Percentiles rank a stretch among this genome's conserved stretches.
Conservation (phyloP, 2,329 filamentous ascomycete genomes). For the Nigrospora osmanthi region DNA sequence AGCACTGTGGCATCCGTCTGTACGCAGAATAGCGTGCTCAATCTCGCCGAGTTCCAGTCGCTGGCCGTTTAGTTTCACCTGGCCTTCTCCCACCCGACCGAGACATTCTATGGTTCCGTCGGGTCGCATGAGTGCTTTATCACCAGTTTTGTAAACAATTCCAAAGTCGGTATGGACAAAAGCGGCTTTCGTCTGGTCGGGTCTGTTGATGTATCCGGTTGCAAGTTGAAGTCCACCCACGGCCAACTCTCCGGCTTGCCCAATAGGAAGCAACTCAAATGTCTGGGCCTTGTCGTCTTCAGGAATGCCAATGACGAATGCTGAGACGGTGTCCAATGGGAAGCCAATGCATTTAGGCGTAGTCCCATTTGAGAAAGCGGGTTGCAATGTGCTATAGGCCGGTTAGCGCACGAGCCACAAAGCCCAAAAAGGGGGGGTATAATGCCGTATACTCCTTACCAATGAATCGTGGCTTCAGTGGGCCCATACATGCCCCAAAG, state of each 20-base stretch:
- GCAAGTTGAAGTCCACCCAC: slow-evolving; percentile 77
- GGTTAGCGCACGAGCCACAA: neutral
- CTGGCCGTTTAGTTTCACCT: slow-evolving; percentile 40
- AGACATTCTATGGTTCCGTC: slow-evolving; percentile 20
- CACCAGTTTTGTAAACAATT: slow-evolving; percentile 24
- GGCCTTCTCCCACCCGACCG: slow-evolving; percentile 46
- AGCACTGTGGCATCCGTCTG: slow-evolving; percentile 54
- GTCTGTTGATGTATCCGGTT: slow-evolving; percentile 71
- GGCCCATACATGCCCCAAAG: slow-evolving; percentile 93
- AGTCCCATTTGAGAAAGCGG: slow-evolving; percentile 47
- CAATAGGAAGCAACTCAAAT: slow-evolving; percentile 51
- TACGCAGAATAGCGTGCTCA: slow-evolving; percentile 54
- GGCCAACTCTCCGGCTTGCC: slow-evolving; percentile 70
- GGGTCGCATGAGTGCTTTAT: slow-evolving; percentile 17
- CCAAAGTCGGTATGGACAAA: slow-evolving; percentile 53
- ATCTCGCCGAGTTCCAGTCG: slow-evolving; percentile 36
- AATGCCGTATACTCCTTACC: slow-evolving; percentile 26
- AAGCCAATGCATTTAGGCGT: slow-evolving; percentile 63
- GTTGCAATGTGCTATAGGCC: slow-evolving; percentile 55
- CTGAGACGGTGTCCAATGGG: slow-evolving; percentile 74
- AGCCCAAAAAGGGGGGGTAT: too few species aligned
- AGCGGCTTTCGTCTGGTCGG: slow-evolving; percentile 62
- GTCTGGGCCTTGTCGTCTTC: slow-evolving; percentile 16
- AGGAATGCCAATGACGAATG: slow-evolving; percentile 55
- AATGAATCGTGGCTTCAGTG: slow-evolving; percentile 88